Evolutionary conservation across 2,329 filamentous ascomycete species (phyloP), one percentile per base, ranked within the genome.

Genomic region (Teratosphaeria viscida): DNA sequence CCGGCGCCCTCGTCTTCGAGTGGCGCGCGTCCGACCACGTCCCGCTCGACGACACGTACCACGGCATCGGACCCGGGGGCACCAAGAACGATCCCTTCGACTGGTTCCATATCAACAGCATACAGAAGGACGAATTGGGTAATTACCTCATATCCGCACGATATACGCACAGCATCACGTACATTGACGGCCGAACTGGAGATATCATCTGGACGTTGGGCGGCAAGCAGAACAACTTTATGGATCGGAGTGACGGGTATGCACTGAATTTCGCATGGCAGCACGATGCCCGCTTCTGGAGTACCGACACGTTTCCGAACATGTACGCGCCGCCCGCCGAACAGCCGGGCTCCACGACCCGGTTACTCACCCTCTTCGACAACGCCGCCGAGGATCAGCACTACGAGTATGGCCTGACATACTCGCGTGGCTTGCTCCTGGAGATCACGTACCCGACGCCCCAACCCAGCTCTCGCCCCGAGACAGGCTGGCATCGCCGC

Each of bases 21-120:
- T 81, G 78, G 78, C 72, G 73, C 35, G 77, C 78, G 6, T 75
- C 75, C 4, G 74, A 79, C 3, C 77, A 80, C 62, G 67, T 79
- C 58, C 57, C 70, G 16, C 59, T 74, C 26, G 64, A 58, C 29
- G 63, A 69, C 19, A 64, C 65, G 52, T 65, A 65, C 58, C 76
- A 75, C 56, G 69, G 65, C 52, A 74, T 77, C 16, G 68, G 70
- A 29, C 65, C 66, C 7, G 67, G 75, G 14, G 77, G 77, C 29
- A 70, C 76, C 59, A 70, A 73, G 35, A 70, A 73, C 27, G 74
- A 76, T 52, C 75, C 77, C 0, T 81, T 76, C 67, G 80, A 82
- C 64, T 81, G 75, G 67, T 81, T 81, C 67, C 80, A 80, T 66
- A 77, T 81, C 66, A 79, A 80, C 70, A 78, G 77, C 59, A 69